Percentiles rank a stretch among this genome's conserved stretches.
phyloP scores from a whole-genome alignment of 2,329 filamentous ascomycete species.

The Aulographum hederae region DNA sequence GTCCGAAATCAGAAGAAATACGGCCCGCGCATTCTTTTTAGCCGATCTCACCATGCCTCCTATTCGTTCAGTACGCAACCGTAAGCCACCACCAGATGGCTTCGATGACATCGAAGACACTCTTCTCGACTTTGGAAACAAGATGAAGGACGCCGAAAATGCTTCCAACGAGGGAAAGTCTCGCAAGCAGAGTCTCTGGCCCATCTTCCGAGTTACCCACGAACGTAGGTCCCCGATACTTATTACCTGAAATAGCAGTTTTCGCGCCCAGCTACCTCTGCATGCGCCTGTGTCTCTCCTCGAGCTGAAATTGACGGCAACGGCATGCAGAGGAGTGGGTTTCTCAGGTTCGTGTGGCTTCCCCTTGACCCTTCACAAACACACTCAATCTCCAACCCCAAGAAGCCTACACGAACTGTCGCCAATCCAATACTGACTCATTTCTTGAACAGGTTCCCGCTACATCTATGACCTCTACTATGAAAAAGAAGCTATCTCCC shows the following conservation, averaged over 20 bases:
- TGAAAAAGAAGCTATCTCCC: conserved; percentile 88
- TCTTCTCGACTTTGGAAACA: conserved; percentile 68
- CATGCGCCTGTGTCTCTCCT: too few species aligned
- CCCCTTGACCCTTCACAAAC: not conserved
- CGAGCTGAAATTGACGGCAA: too few species aligned
- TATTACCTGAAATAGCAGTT: too few species aligned
- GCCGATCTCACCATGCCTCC: too few species aligned
- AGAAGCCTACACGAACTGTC: too few species aligned
- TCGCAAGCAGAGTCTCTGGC: conserved; percentile 90
- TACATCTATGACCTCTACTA: conserved; percentile 99
- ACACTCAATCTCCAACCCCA: not conserved
- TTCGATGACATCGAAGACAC: conserved; percentile 81
- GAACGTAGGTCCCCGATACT: conserved; percentile 57
- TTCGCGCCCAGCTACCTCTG: too few species aligned
- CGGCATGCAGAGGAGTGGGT: not conserved
- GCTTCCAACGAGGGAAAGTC: conserved; percentile 59
- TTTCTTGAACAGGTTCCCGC: conserved; percentile 34
- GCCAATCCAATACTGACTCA: not conserved
- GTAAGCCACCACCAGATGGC: conserved; percentile 69
- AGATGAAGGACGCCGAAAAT: conserved; percentile 92
- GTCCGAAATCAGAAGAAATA: too few species aligned
- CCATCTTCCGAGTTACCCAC: conserved; percentile 92
- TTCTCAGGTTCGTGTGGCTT: not conserved
- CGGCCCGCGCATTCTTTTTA: too few species aligned
- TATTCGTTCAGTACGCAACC: conserved; percentile 55